phyloP scores from a whole-genome alignment of 306 rosid genomes.

The Argentina anserina region DNA sequence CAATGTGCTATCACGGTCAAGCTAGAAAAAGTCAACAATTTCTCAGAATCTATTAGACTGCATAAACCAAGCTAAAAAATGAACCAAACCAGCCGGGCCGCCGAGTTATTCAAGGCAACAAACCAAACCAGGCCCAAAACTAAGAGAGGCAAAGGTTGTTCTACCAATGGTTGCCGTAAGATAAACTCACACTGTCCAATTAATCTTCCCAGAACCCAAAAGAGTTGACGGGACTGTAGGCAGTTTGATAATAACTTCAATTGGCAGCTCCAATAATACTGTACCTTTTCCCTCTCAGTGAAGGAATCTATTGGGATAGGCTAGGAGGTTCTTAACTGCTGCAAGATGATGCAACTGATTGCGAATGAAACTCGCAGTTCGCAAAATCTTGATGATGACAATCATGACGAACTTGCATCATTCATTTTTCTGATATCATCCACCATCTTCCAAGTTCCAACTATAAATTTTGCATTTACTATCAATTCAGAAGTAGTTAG shows the following conservation, averaged over 20 bases:
- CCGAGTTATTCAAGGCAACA: too few species aligned
- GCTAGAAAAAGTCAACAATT: too few species aligned
- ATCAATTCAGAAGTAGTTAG: slow-evolving; percentile 28
- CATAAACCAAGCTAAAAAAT: too few species aligned
- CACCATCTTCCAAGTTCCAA: slow-evolving; percentile 22
- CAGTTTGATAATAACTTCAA: not conserved
- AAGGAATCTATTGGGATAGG: slow-evolving; percentile 20
- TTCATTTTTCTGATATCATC: slow-evolving; percentile 18
- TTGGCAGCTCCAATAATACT: not conserved
- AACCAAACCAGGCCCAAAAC: too few species aligned
- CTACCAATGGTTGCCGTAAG: too few species aligned
- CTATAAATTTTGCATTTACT: slow-evolving; percentile 34
- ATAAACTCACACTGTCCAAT: too few species aligned
- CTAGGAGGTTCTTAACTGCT: not conserved
- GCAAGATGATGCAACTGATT: not conserved
- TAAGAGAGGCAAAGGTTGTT: too few species aligned
- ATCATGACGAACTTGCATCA: slow-evolving; percentile 15
- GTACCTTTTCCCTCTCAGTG: not conserved
- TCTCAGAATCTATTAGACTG: too few species aligned
- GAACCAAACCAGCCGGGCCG: too few species aligned
- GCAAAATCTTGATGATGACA: slow-evolving; percentile 25
- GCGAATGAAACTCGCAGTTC: slow-evolving; percentile 10
- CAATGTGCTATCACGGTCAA: too few species aligned
- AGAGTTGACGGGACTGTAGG: not conserved
- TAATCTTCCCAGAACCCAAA: too few species aligned